These are phyloP conservation scores for Somion occarium DNA, from an alignment of 1,284 basidiomycete genomes.

Conservation along the genomic window DNA sequence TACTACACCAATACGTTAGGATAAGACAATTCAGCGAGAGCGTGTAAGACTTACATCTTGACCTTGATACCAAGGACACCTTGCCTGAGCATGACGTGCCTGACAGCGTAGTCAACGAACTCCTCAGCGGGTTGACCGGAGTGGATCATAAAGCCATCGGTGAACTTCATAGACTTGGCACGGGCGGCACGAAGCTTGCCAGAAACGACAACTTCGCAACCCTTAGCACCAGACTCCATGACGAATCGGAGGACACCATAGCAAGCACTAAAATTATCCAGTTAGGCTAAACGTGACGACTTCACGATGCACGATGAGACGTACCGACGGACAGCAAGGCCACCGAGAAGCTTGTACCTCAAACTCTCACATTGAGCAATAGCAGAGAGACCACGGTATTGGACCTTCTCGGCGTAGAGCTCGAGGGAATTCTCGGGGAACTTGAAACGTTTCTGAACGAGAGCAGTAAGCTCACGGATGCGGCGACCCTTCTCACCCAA, in stretches of 20 bases:
- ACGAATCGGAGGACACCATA: slow-evolving; percentile 99
- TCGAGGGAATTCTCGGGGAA: slow-evolving; percentile 99
- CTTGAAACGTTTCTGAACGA: slow-evolving; percentile 99
- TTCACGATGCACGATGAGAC: slow-evolving; percentile 22
- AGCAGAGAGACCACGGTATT: slow-evolving; percentile 97
- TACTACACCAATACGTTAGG: slow-evolving; percentile 48
- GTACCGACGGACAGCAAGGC: slow-evolving; percentile 96
- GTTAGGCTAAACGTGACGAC: slow-evolving; percentile 2
- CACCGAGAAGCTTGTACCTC: slow-evolving; percentile 98
- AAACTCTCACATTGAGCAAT: slow-evolving; percentile 99
- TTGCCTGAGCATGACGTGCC: slow-evolving; percentile 98
- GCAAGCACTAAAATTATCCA: slow-evolving; percentile 68
- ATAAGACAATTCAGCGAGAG: too few species aligned
- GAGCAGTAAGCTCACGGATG: slow-evolving; percentile 97
- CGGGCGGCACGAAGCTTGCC: slow-evolving; percentile 99
- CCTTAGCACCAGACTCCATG: slow-evolving; percentile 99
- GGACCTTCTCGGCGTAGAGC: slow-evolving; percentile 99
- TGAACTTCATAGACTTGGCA: slow-evolving; percentile 99
- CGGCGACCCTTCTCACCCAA: slow-evolving; percentile 99
- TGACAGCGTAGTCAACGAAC: slow-evolving; percentile 97
- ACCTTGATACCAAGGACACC: slow-evolving; percentile 99
- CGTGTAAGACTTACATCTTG: slow-evolving; percentile 80
- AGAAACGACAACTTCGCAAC: slow-evolving; percentile 99
- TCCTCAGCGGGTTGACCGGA: slow-evolving; percentile 97
- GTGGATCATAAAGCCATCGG: slow-evolving; percentile 99